These are phyloP conservation scores for Lasiosphaeris hirsuta DNA, from an alignment of 495 filamentous ascomycete genomes.

Conservation along the genomic window DNA sequence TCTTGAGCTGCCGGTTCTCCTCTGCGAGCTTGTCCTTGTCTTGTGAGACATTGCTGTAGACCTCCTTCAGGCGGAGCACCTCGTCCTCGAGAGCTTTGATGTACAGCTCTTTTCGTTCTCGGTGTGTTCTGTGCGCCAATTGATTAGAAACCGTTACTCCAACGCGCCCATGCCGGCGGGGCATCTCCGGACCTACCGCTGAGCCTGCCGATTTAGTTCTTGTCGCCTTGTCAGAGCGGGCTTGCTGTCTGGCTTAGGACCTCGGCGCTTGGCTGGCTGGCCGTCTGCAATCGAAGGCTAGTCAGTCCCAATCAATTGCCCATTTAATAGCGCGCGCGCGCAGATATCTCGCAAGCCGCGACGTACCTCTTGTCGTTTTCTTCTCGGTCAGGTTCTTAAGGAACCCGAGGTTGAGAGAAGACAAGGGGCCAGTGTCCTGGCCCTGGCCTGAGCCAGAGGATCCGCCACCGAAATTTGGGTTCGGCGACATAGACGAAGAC, in stretches of 20 bases:
- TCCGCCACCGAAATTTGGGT: slow-evolving; percentile 31
- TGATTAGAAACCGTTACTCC: not conserved
- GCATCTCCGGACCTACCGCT: slow-evolving; percentile 61
- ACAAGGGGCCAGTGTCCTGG: slow-evolving; percentile 51
- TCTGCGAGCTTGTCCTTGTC: slow-evolving; percentile 64
- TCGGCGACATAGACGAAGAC: slow-evolving; percentile 42
- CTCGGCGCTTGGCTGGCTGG: slow-evolving; percentile 80
- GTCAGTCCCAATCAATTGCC: not conserved
- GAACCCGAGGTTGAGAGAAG: slow-evolving; percentile 52
- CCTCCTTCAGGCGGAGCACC: slow-evolving; percentile 67
- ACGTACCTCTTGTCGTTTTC: slow-evolving; percentile 43
- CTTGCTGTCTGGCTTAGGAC: slow-evolving; percentile 95
- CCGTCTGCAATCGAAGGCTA: slow-evolving; percentile 56
- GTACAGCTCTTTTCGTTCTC: slow-evolving; percentile 94
- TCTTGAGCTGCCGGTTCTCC: slow-evolving; percentile 75
- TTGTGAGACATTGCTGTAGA: slow-evolving; percentile 56
- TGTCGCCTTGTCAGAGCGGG: slow-evolving; percentile 90
- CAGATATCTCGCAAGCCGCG: not conserved
- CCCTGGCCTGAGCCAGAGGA: slow-evolving; percentile 11
- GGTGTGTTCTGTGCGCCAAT: slow-evolving; percentile 64
- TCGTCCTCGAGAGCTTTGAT: slow-evolving; percentile 91
- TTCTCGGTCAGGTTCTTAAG: slow-evolving; percentile 60
- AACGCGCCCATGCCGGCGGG: not conserved
- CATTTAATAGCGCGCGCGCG: not conserved
- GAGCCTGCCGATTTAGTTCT: slow-evolving; percentile 92